Conservation (phyloP, 2,329 filamentous ascomycete species). For the Coleophoma crateriformis region DNA sequence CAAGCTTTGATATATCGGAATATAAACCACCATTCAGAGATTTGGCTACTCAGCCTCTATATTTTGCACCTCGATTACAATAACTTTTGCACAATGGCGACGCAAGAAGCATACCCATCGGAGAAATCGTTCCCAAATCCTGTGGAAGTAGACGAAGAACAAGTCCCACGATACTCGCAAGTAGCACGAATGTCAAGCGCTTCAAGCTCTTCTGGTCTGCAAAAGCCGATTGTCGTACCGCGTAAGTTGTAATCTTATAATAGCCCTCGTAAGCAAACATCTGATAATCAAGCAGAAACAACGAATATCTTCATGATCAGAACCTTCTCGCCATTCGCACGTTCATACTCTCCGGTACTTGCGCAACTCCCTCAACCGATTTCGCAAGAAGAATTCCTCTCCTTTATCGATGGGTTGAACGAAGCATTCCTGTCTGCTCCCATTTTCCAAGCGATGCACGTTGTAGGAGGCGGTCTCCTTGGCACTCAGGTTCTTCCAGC, state of each 20-base stretch:
- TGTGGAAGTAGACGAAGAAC: not conserved
- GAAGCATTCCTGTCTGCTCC: conserved; percentile 21
- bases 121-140: too few relatives aligned
- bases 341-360: conserved; percentile 7
- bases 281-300: conserved; percentile 6
- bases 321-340: conserved; percentile 14
- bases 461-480: conserved; percentile 15
- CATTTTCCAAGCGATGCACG: conserved; percentile 16
- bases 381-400: conserved; percentile 15
- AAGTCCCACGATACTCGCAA: not conserved
- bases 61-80: not conserved
- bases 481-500: conserved; percentile 15
- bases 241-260: conserved; percentile 2
- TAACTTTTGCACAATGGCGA: not conserved
- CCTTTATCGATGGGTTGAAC: conserved; percentile 24
- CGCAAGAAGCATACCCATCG: too few relatives aligned
- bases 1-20: not conserved
- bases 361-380: conserved; percentile 5
- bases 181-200: not conserved
- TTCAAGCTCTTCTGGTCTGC: not conserved
- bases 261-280: not conserved
- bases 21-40: not conserved
- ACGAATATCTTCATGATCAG: conserved; percentile 14
- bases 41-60: not conserved
- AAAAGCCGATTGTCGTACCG: conserved; percentile 9